These are phyloP conservation scores for Eucalyptus marginata DNA, from an alignment of 345 rosid species.

Conservation along the genomic window DNA sequence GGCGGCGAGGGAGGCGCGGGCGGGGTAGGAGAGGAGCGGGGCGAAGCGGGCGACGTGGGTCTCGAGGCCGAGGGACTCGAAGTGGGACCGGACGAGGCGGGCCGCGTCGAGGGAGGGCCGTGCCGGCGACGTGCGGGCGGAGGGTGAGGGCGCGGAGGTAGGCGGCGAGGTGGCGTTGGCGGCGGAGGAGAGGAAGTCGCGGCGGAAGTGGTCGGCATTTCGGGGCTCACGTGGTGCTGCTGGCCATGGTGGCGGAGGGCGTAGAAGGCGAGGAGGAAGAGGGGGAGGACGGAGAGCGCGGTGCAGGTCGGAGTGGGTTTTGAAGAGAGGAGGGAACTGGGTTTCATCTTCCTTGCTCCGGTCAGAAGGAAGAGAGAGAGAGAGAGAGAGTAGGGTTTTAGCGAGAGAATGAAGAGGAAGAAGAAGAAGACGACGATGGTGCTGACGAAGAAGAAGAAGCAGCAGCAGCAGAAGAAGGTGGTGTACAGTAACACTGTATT, in stretches of 20 bases:
- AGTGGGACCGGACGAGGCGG: constrained; percentile 48
- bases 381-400: not conserved
- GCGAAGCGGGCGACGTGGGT: constrained; percentile 43
- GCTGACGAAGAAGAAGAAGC: not conserved
- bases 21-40: constrained; percentile 71
- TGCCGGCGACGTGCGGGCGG: constrained; percentile 88
- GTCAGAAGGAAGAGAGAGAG: not conserved
- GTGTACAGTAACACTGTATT: not conserved
- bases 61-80: constrained; percentile 38
- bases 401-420: not conserved
- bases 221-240: not conserved
- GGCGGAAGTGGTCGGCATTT: constrained; percentile 23
- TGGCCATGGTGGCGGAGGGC: constrained; percentile 27
- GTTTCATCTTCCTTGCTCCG: not conserved
- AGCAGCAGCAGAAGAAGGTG: not conserved
- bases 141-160: constrained; percentile 75
- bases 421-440: not conserved
- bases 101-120: constrained; percentile 43
- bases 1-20: constrained; percentile 48
- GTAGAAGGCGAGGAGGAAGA: constrained; percentile 37
- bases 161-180: constrained; percentile 59
- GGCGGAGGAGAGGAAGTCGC: constrained; percentile 56
- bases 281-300: constrained; percentile 25
- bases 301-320: not conserved
- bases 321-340: constrained; percentile 9